A percentile compares a stretch with the other conserved stretches of the same genome.
phyloP scores from a whole-genome alignment of 306 rosid genomes.

The Trifolium fragiferum region DNA sequence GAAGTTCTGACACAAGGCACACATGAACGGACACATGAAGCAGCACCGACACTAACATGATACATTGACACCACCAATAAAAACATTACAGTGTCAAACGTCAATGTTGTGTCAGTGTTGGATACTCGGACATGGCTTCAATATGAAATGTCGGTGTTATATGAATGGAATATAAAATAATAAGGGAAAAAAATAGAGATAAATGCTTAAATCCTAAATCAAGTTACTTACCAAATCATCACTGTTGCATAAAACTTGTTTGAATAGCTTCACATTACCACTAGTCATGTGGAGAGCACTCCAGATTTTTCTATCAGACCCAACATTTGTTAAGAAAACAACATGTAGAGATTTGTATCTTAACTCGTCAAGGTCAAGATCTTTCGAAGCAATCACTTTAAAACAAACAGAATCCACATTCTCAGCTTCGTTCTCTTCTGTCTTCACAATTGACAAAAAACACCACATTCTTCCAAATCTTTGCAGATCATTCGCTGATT shows the following conservation, averaged over 20 bases:
- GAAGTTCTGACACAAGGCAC: too few species aligned
- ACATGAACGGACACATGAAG: too few species aligned
- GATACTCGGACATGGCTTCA: too few species aligned
- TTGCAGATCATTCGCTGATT: constrained; percentile 50
- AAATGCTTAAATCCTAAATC: background rate
- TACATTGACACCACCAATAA: background rate
- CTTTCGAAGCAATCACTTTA: constrained; percentile 52
- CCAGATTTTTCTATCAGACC: constrained; percentile 56
- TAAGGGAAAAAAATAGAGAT: too few species aligned
- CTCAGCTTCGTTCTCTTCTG: constrained; percentile 37
- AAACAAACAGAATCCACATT: constrained; percentile 34
- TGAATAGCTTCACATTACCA: constrained; percentile 44
- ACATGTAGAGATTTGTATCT: constrained; percentile 38
- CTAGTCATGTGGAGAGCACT: constrained; percentile 46
- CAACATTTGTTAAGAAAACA: constrained; percentile 57
- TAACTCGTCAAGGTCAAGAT: constrained; percentile 13
- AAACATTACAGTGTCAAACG: too few species aligned
- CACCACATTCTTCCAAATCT: constrained; percentile 54
- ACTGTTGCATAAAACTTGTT: constrained; percentile 37
- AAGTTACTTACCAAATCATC: constrained; percentile 49
- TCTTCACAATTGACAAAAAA: constrained; percentile 43
- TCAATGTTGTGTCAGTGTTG: too few species aligned
- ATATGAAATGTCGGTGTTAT: too few species aligned
- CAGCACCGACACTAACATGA: background rate
- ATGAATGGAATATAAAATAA: too few species aligned